Percentiles rank a stretch among this genome's conserved stretches.
These are phyloP conservation scores for Phytophthora nicotianae DNA, from an alignment of 352 stramenopile genomes.

Conservation along the genomic window DNA sequence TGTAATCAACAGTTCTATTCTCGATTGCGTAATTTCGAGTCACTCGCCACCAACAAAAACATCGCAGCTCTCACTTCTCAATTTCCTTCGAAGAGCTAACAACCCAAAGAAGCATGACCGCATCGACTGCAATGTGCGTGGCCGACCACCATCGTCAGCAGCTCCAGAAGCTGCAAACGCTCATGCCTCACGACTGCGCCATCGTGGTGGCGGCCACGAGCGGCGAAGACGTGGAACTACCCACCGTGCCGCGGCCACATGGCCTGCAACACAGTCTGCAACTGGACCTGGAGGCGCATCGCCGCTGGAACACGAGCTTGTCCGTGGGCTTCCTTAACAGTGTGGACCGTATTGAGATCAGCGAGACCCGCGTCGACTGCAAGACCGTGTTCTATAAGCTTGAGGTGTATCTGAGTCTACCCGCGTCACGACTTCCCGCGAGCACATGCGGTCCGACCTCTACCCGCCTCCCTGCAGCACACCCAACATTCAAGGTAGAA, in stretches of 20 bases:
- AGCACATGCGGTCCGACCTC: conserved; percentile 27
- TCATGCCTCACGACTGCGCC: conserved; percentile 39
- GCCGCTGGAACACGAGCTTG: conserved; percentile 36
- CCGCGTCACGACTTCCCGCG: conserved; percentile 38
- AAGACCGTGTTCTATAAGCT: conserved; percentile 46
- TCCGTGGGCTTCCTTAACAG: conserved; percentile 49
- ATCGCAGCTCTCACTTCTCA: conserved; percentile 17
- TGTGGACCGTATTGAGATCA: conserved; percentile 57
- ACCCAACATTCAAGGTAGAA: conserved; percentile 49
- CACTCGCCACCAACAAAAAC: too few relatives aligned
- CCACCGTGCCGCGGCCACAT: conserved; percentile 20
- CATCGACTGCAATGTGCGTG: conserved; percentile 9
- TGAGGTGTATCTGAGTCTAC: conserved; percentile 57
- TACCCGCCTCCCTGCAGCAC: not conserved
- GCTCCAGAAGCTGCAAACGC: conserved; percentile 36
- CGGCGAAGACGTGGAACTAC: conserved; percentile 19
- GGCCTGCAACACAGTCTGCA: conserved; percentile 30
- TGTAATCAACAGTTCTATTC: too few relatives aligned
- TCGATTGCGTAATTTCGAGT: not conserved
- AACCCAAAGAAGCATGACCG: conserved; percentile 12
- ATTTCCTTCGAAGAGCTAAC: conserved; percentile 16
- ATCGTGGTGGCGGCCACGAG: conserved; percentile 26
- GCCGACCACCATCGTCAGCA: conserved; percentile 22
- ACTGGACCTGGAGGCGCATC: conserved; percentile 43
- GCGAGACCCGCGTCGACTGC: conserved; percentile 21